Conservation (phyloP, 495 filamentous ascomycete genomes). For the Endocarpon pusillum region DNA sequence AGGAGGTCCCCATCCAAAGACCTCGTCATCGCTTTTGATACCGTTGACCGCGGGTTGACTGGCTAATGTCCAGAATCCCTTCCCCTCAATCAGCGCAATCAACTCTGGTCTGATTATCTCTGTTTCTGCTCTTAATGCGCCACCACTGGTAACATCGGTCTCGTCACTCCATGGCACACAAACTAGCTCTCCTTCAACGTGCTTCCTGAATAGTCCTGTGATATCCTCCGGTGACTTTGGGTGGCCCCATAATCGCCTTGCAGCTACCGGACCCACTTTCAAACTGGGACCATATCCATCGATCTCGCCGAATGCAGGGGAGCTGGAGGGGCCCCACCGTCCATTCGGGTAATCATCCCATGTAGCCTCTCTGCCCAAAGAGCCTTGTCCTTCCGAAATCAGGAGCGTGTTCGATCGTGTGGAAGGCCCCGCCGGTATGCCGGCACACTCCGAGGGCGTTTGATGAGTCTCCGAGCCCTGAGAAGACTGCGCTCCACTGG, state of each 20-base stretch:
- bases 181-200: constrained; percentile 56
- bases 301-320: constrained; percentile 84
- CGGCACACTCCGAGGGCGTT: constrained; percentile 32
- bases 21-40: constrained; percentile 49
- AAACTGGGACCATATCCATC: constrained; percentile 87
- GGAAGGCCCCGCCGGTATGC: constrained; percentile 20
- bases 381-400: constrained; percentile 80
- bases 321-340: constrained; percentile 82
- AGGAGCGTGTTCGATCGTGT: constrained; percentile 66
- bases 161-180: constrained; percentile 87
- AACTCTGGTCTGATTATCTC: constrained; percentile 57
- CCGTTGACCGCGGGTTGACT: constrained; percentile 94
- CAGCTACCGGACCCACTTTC: constrained; percentile 62
- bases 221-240: constrained; percentile 54
- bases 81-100: constrained; percentile 48
- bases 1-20: constrained; percentile 87
- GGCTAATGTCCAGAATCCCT: constrained; percentile 88
- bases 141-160: constrained; percentile 17
- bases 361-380: constrained; percentile 86
- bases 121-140: constrained; percentile 55
- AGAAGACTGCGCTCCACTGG: constrained; percentile 16
- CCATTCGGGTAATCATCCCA: constrained; percentile 99
- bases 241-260: constrained; percentile 67
- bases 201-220: constrained; percentile 56
- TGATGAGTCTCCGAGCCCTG: constrained; percentile 31